A percentile compares a stretch with the other conserved stretches of the same genome.
Evolutionary conservation across 345 rosid species (phyloP).

Genomic region (Gossypium longicalyx): DNA sequence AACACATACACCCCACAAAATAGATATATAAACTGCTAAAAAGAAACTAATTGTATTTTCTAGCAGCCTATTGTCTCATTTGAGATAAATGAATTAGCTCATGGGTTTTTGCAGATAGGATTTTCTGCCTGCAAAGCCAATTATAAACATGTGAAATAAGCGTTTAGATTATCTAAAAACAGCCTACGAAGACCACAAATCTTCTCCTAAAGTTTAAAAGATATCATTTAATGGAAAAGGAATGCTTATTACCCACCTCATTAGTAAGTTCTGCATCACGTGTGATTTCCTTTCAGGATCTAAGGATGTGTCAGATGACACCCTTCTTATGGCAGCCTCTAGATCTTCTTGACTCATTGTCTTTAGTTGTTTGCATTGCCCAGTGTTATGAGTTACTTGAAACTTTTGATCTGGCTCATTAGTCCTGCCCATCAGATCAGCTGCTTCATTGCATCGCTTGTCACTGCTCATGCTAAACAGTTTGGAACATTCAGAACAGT

Average conservation of each 20-base stretch:
- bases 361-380: constrained; percentile 30
- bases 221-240: constrained; percentile 1
- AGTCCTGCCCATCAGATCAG: constrained; percentile 6
- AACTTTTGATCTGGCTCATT: constrained; percentile 26
- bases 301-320: constrained; percentile 57
- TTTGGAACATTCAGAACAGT: constrained; percentile 28
- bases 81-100: not conserved
- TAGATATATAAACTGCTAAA: not conserved
- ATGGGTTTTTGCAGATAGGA: not conserved
- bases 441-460: constrained; percentile 23
- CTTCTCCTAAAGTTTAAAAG: constrained; percentile 1
- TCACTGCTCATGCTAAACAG: constrained; percentile 19
- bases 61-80: not conserved
- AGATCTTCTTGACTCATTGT: constrained; percentile 58
- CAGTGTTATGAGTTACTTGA: constrained; percentile 24
- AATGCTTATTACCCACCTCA: constrained; percentile 45
- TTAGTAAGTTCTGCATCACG: constrained; percentile 62
- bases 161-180: not conserved
- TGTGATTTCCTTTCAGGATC: constrained; percentile 57
- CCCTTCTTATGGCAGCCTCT: constrained; percentile 61
- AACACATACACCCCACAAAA: constrained; percentile 2
- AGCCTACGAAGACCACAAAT: not conserved
- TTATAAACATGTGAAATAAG: not conserved
- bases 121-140: not conserved
- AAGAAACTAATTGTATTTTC: not conserved